Evolutionary conservation across 1,284 basidiomycete genomes (phyloP), one percentile per base, ranked within the genome.

Genomic region (Pholiota adiposa): DNA sequence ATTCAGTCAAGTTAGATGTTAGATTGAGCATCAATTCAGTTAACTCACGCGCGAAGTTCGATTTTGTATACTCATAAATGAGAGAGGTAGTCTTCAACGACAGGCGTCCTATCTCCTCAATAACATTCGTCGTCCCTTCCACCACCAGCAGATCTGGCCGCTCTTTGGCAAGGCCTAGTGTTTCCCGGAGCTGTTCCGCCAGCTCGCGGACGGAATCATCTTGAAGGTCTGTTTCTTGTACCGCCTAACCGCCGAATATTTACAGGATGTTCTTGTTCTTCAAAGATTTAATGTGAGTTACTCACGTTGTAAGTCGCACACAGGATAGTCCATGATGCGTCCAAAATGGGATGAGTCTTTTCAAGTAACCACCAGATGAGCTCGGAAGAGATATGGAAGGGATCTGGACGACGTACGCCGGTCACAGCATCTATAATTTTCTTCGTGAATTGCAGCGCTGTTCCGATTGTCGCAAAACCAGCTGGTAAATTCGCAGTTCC

Each of bases 61-160:
- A 11, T 19, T 18, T 53, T 9, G 54, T 48, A 50, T 60, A 60
- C 29, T 60, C 59, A 36, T 56, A 41, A 55, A 54, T 57, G n/a
- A 58, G 46, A 1, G 54, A 51, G 23, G 51, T 25, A 23, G 52
- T 14, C 14, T 19, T 27, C 18, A 61, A 46, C 6, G 59, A 56
- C 27, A 51, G 44, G 21, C 53, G 38, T 41, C 56, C 54, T 21
- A 58, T 51, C 11, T 59, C 56, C 34, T 60, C 53, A 18, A 60
- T 60, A 31, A 57, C 33, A 34, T 52, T 50, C 29, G 33, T 46
- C 9, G 59, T 60, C 21, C 43, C 41, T 16, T 27, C 23, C 14
- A 60, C 33, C 4, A 38, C 29, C 19, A 38, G 41, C 16, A 60
- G 23, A 21, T 53, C 27, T n/a, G 49, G 51, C 4, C 9, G 14